Conservation (phyloP, 176 grass and related monocot genomes). For the Musa itinerans region DNA sequence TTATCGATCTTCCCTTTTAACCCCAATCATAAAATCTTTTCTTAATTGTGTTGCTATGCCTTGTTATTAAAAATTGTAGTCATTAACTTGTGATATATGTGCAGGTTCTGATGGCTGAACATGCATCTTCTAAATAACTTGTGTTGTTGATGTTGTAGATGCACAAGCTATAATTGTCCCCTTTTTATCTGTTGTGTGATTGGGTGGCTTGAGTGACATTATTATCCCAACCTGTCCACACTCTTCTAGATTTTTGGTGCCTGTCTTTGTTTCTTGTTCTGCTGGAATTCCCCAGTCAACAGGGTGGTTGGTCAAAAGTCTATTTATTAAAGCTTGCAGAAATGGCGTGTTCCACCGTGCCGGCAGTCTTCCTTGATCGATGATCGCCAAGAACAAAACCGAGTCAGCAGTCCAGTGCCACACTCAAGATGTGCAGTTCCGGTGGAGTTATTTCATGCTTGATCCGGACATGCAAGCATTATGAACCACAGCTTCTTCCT, state of each 20-base stretch:
- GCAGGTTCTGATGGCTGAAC: too few relatives aligned
- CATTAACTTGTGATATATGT: too few relatives aligned
- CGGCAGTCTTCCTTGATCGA: background rate
- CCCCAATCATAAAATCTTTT: too few relatives aligned
- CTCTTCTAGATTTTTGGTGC: background rate
- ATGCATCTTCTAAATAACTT: too few relatives aligned
- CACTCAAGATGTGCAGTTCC: background rate
- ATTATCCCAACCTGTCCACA: background rate
- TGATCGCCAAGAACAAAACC: background rate
- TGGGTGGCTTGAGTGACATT: too few relatives aligned
- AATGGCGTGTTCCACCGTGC: background rate
- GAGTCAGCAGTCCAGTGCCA: background rate
- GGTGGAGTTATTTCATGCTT: background rate
- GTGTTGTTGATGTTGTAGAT: too few relatives aligned
- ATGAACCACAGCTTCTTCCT: background rate
- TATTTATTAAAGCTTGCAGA: background rate
- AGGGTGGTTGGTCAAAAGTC: too few relatives aligned
- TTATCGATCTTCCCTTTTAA: too few relatives aligned
- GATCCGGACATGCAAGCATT: background rate
- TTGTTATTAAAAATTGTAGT: too few relatives aligned
- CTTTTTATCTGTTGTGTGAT: too few relatives aligned
- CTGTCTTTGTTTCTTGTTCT: background rate
- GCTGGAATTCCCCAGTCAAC: background rate
- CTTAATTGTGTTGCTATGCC: too few relatives aligned
- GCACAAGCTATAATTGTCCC: too few relatives aligned